Base-by-base conservation (phyloP, 2,329 filamentous ascomycete species). In the Cladophialophora psammophila region DNA sequence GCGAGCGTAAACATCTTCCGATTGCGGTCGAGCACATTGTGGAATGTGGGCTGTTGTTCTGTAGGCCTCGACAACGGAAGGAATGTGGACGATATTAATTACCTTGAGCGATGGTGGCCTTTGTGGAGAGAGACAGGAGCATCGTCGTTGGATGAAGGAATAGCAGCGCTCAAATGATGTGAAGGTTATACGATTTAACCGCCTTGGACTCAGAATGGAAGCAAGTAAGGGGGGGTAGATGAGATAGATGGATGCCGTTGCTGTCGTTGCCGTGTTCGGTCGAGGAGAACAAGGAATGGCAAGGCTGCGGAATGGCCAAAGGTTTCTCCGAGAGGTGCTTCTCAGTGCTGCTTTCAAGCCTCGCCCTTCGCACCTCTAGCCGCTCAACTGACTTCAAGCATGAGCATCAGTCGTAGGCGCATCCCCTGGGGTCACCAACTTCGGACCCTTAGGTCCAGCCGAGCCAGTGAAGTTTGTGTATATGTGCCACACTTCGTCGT, bases 341-440 rank as follows among this genome's bases (percentile, higher is more conserved):
- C 42, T 13, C 26, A 26, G 26, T 26, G 26, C 26, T 3, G 26
- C 26, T 26, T 26, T 26, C 26, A 26, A 26, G 26, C 26, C 26
- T 26, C 26, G 26, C 26, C 26, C 26, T 26, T 26, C 26, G 26
- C 26, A 26, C 26, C 26, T 26, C 26, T 2, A 26, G 26, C 26
- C 3, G 26, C 26, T 26, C 26, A 26, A 26, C 3, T 26, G 26
- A 26, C 26, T 26, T 59, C 36, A 60, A 50, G 57, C 57, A 12
- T 60, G 31, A 5, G 60, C 60, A 48, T 63, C 60, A 54, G 60
- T 63, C 5, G 60, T 63, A 5, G 60, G 60, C 35, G 50, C 50
- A 20, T 56, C 36, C 12, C 60, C 60, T 2, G 52, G 56, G 15
- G 60, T 63, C 50, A 63, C 60, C 20, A 63, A 26, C n/a, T 48